Evolutionary conservation across 176 grass and related monocot species (phyloP), one percentile per base, ranked within the genome.

Genomic region (Carex cristatella): DNA sequence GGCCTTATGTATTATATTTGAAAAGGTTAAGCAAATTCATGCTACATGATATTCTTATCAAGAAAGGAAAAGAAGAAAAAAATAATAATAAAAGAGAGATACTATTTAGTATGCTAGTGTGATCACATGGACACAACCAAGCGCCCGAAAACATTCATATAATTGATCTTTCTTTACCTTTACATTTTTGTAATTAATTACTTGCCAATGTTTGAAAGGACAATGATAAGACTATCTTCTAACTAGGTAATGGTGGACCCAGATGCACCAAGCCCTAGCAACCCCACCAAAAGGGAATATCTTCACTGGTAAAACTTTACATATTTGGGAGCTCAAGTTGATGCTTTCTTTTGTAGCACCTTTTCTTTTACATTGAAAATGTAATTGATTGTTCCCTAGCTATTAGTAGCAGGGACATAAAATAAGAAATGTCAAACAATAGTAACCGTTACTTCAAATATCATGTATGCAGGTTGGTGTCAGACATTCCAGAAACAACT

Each of bases 221-320:
- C 81, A 83, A 83, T 83, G 81, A 83, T 66, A 83, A 83, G 81
- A 83, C 81, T 85, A 85, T 87, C 78, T 69, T 89, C 44, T 86
- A 79, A 75, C 82, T 84, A 98, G 95, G 95, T 98, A 58, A 98
- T 95, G 93, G 93, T 95, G 85, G 95, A 98, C 83, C 95, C 95
- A 81, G 95, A 95, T 89, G 62, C 93, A 88, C 95, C 95, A 86
- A 98, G 93, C 83, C 95, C 93, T 13, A 93, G 95, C 87, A 90
- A 98, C 86, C 95, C 95, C 81, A 91, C 89, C 69, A 83, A 90
- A 82, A 90, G 93, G 65, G 93, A 98, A 91, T 83, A 98, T 89
- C 93, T 98, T 84, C 95, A 98, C 64, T 98, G 95, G 95, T 98
- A 88, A 93, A 54, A 53, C 49, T 32, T 42, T 69, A 30, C 86